These are phyloP conservation scores for Pseudogymnoascus sp. DNA, from an alignment of 2,329 filamentous ascomycete genomes.

Conservation along the genomic window DNA sequence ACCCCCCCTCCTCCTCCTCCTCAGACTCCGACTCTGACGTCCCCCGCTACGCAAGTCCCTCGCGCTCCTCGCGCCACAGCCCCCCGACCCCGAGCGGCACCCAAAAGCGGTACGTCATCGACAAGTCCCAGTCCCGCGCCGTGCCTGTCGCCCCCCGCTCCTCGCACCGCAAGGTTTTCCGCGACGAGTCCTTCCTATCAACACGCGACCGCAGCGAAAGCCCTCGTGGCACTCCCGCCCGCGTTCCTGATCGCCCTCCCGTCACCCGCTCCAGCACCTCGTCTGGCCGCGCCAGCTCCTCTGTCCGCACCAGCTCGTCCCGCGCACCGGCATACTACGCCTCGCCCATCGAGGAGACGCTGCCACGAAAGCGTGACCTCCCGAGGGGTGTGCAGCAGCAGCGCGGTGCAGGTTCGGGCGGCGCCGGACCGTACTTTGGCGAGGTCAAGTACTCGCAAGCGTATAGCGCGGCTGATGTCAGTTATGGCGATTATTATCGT, in stretches of 20 bases:
- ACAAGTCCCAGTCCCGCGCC: conserved; percentile 19
- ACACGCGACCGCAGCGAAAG: conserved; percentile 20
- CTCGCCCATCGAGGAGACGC: neutral
- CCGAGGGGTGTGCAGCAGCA: neutral
- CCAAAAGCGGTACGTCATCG: conserved; percentile 18
- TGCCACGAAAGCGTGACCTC: neutral
- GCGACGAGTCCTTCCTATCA: conserved; percentile 14
- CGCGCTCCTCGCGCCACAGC: conserved; percentile 15
- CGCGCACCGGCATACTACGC: neutral
- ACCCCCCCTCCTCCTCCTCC: conserved; percentile 13
- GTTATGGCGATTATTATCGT: conserved; percentile 6
- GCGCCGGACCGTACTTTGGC: neutral
- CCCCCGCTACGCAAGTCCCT: conserved; percentile 12
- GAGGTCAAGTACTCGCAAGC: conserved; percentile 7
- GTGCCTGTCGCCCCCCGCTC: conserved; percentile 14
- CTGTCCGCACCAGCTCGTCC: neutral
- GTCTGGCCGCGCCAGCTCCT: neutral
- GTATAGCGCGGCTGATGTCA: neutral
- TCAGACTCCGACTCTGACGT: conserved; percentile 17
- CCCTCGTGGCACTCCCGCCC: conserved; percentile 13
- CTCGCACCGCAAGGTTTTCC: conserved; percentile 17
- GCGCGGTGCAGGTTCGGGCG: neutral
- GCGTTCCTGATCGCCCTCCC: conserved; percentile 15
- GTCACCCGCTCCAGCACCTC: conserved; percentile 9
- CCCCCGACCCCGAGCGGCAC: neutral